Evolutionary conservation across 345 rosid species (phyloP), one percentile per base, ranked within the genome.

Genomic region (Bretschneidera sinensis): DNA sequence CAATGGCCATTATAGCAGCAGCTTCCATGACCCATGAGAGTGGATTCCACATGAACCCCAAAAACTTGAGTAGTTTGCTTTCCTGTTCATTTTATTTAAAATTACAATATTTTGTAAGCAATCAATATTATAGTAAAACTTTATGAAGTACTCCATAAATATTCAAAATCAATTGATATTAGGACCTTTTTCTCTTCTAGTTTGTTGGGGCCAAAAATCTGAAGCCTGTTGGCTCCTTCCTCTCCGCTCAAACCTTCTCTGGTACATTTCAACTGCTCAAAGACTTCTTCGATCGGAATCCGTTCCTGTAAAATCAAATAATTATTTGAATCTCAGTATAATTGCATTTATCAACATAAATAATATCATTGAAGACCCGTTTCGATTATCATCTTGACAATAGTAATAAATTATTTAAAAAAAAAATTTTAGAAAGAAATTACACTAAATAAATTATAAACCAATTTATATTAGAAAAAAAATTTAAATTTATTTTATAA

Each of bases 21-120:
- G 89, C 73, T 71, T 89, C 97, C 97, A 89, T 87, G 50, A 86
- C 97, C 97, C 95, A 87, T 0, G 97, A 89, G 18, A 89, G 77
- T 24, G 95, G 95, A 65, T 89, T 89, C 92, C 95, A 87, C 97
- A 90, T 85, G 72, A 90, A 90, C 51, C 97, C 97, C 66, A 87
- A 71, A 67, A 90, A 87, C 90, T 90, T 87, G 59, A 87, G 89
- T 9, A 90, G 0, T 61, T 85, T 90, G 81, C 86, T 87, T 78
- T 90, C 95, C 88, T 89, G 72, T 49, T 19, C 48, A 34, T 20
- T 43, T 23, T 54, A 50, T 60, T 35, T 45, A 18, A 0, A 21
- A 1, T 15, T 48, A 6, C 18, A 19, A 57, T 55, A 15, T 31
- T 55, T 5, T 7, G 19, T 14, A 9, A 63, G 21, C 68, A 50